Percentiles rank a stretch among this genome's conserved stretches.
These are phyloP conservation scores for Backusella mclennaniae DNA, from an alignment of 192 early-diverging fungal species.

Conservation along the genomic window DNA sequence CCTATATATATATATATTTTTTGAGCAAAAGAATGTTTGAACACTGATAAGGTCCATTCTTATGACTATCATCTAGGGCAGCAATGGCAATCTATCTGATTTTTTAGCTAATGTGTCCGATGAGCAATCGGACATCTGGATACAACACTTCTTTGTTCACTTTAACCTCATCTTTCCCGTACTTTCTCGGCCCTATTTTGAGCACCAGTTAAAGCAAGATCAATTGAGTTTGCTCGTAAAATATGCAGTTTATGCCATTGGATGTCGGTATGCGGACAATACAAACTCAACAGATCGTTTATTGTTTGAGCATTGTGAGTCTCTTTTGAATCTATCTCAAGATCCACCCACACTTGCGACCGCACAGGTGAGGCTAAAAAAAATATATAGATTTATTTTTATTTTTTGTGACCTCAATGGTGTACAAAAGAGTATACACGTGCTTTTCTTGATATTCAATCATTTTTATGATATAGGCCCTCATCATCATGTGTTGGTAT, in stretches of 20 bases:
- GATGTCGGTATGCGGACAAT: slow-evolving; percentile 1
- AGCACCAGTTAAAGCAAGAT: slow-evolving; percentile 14
- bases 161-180: slow-evolving; percentile 39
- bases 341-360: slow-evolving; percentile 19
- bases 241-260: slow-evolving; percentile 28
- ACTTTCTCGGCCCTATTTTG: slow-evolving; percentile 28
- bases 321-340: slow-evolving; percentile 3
- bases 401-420: background rate
- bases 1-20: background rate
- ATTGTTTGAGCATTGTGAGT: slow-evolving; percentile 22
- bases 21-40: background rate
- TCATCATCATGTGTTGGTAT: slow-evolving; percentile 36
- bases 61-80: slow-evolving; percentile 27
- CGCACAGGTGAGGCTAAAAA: slow-evolving; percentile 22
- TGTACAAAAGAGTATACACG: background rate
- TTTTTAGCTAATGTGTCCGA: slow-evolving; percentile 16
- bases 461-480: slow-evolving; percentile 2
- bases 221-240: slow-evolving; percentile 25
- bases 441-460: background rate
- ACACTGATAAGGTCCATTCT: slow-evolving; percentile 34
- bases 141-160: slow-evolving; percentile 27
- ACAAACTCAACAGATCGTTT: background rate
- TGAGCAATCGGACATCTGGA: slow-evolving; percentile 12
- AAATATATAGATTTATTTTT: background rate
- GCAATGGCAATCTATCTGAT: slow-evolving; percentile 19